These are phyloP conservation scores for Giardia muris DNA, from an alignment of 208 protist species.

Conservation along the genomic window DNA sequence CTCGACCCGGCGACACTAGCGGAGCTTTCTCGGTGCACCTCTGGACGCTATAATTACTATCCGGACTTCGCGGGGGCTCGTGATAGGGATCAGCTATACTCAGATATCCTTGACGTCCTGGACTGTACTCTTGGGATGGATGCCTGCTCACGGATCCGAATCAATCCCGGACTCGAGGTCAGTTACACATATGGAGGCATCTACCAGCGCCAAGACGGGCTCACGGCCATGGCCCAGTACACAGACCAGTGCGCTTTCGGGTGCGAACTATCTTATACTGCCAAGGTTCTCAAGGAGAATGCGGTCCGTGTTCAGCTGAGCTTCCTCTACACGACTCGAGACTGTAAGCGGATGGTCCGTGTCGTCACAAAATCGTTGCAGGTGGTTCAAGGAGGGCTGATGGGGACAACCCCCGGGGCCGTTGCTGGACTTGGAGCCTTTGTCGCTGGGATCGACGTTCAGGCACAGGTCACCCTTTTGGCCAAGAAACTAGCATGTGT, in stretches of 20 bases:
- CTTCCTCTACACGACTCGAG: not conserved
- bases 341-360: not conserved
- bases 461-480: not conserved
- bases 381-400: not conserved
- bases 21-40: not conserved
- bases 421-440: not conserved
- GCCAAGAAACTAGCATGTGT: not conserved
- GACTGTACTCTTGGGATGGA: not conserved
- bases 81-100: not conserved
- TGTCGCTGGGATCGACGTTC: not conserved
- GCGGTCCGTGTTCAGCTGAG: not conserved
- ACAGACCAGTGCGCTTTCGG: not conserved
- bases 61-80: not conserved
- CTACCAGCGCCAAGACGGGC: not conserved
- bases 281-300: not conserved
- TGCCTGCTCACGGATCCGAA: not conserved
- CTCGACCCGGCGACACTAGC: not conserved
- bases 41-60: not conserved
- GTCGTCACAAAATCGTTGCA: not conserved
- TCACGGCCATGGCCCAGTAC: not conserved
- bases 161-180: not conserved
- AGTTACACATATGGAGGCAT: not conserved
- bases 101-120: not conserved
- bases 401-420: not conserved
- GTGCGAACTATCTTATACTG: not conserved